Conservation (phyloP, 2,329 filamentous ascomycete species). For the Trichoderma guizhouense region DNA sequence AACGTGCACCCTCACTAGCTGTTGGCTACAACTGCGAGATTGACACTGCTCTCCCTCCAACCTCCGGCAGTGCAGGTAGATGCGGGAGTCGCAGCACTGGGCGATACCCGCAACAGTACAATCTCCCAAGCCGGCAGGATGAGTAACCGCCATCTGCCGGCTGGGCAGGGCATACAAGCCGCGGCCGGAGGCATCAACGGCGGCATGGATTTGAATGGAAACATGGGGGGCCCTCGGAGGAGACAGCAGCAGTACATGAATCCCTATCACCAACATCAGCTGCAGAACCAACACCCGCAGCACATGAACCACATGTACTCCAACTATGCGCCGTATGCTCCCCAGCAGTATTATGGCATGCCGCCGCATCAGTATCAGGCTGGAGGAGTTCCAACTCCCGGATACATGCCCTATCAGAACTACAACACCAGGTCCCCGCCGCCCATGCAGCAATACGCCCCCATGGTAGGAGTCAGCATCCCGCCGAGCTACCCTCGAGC, state of each 20-base stretch:
- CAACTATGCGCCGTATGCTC: conserved; percentile 50
- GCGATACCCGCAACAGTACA: conserved; percentile 33
- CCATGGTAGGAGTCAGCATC: conserved; percentile 46
- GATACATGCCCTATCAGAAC: conserved; percentile 48
- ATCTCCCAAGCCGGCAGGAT: conserved; percentile 68
- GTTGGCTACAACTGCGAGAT: not conserved
- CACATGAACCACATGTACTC: conserved; percentile 44
- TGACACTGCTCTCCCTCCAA: not conserved
- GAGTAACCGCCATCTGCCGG: conserved; percentile 73
- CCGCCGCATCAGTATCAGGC: conserved; percentile 56
- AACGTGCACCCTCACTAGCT: not conserved
- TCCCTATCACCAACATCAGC: conserved; percentile 33
- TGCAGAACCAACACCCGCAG: not conserved
- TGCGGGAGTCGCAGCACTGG: conserved; percentile 35
- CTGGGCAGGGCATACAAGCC: conserved; percentile 63
- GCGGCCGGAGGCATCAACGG: conserved; percentile 34
- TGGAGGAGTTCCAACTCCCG: conserved; percentile 42
- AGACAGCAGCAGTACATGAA: conserved; percentile 37
- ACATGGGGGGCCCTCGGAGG: conserved; percentile 35
- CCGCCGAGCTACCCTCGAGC: conserved; percentile 48
- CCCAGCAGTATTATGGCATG: conserved; percentile 49
- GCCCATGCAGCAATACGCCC: conserved; percentile 53
- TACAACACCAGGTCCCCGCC: conserved; percentile 49
- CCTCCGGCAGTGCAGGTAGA: conserved; percentile 21
- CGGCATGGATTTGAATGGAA: conserved; percentile 29